Evolutionary conservation across 495 filamentous ascomycete species (phyloP).

Genomic region (Chlorociboria aeruginascens): DNA sequence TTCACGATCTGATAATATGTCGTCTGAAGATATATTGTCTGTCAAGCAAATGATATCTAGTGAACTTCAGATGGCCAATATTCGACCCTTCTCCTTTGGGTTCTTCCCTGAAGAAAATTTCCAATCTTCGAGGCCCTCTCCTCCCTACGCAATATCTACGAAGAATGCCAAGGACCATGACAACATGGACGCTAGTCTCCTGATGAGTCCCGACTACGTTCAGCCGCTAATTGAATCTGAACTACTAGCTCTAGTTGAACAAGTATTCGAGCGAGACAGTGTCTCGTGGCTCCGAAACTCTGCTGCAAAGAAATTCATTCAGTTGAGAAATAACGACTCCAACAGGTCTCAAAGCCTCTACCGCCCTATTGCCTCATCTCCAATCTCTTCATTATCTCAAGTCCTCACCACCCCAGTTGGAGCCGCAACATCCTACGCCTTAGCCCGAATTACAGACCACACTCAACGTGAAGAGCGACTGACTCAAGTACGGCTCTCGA

Average conservation of each 20-base stretch:
- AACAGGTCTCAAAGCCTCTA: conserved; percentile 16
- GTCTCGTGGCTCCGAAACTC: conserved; percentile 79
- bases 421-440: conserved; percentile 45
- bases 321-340: conserved; percentile 36
- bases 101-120: conserved; percentile 21
- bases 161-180: conserved; percentile 65
- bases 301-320: conserved; percentile 77
- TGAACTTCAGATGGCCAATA: conserved; percentile 46
- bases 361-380: conserved; percentile 6
- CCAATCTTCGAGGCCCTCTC: conserved; percentile 18
- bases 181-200: conserved; percentile 84
- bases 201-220: conserved; percentile 92
- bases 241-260: conserved; percentile 52
- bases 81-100: conserved; percentile 58
- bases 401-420: conserved; percentile 20
- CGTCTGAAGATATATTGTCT: conserved; percentile 40
- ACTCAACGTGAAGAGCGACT: conserved; percentile 59
- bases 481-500: conserved; percentile 70
- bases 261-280: conserved; percentile 68
- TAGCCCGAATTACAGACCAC: conserved; percentile 61
- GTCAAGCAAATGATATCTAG: conserved; percentile 51
- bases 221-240: conserved; percentile 76
- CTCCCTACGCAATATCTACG: conserved; percentile 75
- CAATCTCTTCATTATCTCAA: conserved; percentile 7
- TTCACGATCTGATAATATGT: conserved; percentile 62